Evolutionary conservation across 192 early-diverging fungal species (phyloP).

Genomic region (Podila minutissima): DNA sequence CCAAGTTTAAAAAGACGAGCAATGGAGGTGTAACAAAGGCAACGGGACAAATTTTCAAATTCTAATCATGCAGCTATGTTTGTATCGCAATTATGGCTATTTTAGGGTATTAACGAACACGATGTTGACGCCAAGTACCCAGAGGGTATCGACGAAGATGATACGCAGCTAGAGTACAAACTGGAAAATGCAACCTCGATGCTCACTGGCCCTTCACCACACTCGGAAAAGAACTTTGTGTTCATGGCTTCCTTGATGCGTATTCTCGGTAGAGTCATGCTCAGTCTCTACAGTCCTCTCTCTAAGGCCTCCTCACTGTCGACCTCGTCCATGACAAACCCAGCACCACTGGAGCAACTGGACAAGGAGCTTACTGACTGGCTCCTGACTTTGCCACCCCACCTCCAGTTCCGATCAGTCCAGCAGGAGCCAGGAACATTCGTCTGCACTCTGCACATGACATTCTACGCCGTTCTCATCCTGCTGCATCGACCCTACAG

Average conservation of each 20-base stretch:
- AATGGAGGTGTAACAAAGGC: neutral
- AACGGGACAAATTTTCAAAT: no score
- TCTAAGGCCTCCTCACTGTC: conserved; percentile 43
- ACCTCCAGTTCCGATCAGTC: conserved; percentile 60
- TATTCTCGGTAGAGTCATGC: conserved; percentile 61
- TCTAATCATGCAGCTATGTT: no score
- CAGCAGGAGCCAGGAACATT: conserved; percentile 49
- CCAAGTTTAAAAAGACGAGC: neutral
- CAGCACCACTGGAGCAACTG: conserved; percentile 60
- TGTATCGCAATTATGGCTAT: neutral
- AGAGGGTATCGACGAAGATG: conserved; percentile 49
- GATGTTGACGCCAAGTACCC: conserved; percentile 69
- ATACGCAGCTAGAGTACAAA: conserved; percentile 18
- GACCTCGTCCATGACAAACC: conserved; percentile 42
- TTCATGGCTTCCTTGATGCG: conserved; percentile 56
- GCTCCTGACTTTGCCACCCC: conserved; percentile 54
- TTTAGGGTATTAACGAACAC: conserved; percentile 59
- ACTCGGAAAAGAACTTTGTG: conserved; percentile 37
- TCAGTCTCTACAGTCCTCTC: conserved; percentile 58
- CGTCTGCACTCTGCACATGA: conserved; percentile 54
- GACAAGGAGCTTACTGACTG: conserved; percentile 59
- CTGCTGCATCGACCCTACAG: conserved; percentile 66
- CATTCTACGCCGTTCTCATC: conserved; percentile 62
- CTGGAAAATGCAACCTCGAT: conserved; percentile 23
- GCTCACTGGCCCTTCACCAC: conserved; percentile 27